phyloP scores from a whole-genome alignment of 2,329 filamentous ascomycete genomes.

The Fusarium keratoplasticum region DNA sequence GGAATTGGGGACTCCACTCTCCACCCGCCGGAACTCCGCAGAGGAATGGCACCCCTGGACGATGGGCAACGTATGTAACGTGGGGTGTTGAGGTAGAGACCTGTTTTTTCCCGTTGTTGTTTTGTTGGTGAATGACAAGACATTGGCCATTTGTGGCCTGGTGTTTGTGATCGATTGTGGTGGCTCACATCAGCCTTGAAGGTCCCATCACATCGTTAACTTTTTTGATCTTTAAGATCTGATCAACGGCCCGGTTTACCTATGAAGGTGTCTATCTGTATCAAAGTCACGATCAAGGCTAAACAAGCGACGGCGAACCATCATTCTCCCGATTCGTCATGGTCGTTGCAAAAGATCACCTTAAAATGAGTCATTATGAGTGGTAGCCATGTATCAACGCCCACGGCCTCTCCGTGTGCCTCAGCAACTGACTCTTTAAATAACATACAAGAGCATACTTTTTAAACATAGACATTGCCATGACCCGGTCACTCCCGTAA shows the following conservation, averaged over 20 bases:
- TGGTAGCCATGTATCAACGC: neutral
- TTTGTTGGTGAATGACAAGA: neutral
- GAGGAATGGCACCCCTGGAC: constrained; percentile 19
- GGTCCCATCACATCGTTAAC: neutral
- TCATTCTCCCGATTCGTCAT: neutral
- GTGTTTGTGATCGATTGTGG: neutral
- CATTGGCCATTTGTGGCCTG: neutral
- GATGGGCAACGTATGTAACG: neutral
- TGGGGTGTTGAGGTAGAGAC: neutral
- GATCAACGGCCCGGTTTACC: neutral
- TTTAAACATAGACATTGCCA: neutral
- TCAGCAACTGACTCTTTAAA: neutral
- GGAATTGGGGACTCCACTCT: constrained; percentile 29
- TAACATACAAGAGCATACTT: neutral
- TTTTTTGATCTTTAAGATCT: neutral
- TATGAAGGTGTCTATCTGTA: neutral
- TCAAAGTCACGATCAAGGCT: neutral
- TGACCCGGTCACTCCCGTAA: neutral
- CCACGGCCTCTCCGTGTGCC: neutral
- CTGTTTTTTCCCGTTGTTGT: neutral
- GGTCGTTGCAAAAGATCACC: neutral
- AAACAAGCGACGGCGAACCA: no score
- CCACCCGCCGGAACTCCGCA: constrained; percentile 18
- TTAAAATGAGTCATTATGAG: neutral
- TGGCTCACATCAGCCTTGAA: constrained; percentile 41